phyloP scores from a whole-genome alignment of 2,329 filamentous ascomycete genomes.

The Aulographum hederae region DNA sequence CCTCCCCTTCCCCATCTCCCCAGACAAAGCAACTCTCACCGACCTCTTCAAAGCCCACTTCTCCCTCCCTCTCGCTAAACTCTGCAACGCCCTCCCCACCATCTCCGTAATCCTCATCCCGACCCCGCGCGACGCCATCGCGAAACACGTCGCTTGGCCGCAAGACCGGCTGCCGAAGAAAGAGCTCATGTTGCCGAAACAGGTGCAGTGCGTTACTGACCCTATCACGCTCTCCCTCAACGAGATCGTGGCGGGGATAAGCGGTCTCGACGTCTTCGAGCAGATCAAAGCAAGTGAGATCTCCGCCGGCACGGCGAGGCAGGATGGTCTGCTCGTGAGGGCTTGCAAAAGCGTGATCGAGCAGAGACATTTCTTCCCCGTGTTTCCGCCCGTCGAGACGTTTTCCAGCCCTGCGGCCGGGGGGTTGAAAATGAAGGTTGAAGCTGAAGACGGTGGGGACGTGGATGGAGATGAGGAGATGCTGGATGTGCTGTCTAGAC shows the following conservation, averaged over 20 bases:
- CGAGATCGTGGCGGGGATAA: constrained; percentile 66
- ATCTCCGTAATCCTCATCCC: constrained; percentile 72
- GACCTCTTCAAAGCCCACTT: constrained; percentile 74
- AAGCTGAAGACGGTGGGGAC: constrained; percentile 23
- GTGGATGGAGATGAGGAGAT: constrained; percentile 32
- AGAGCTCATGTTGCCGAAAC: constrained; percentile 62
- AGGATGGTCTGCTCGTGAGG: constrained; percentile 48
- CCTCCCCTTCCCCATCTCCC: constrained; percentile 18
- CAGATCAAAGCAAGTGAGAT: constrained; percentile 66
- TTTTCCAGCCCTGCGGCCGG: constrained; percentile 39
- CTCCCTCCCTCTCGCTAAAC: constrained; percentile 50
- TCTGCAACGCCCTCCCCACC: constrained; percentile 52
- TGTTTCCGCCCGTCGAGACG: constrained; percentile 66
- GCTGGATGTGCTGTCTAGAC: constrained; percentile 15
- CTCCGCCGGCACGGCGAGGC: constrained; percentile 33
- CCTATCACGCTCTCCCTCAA: constrained; percentile 82
- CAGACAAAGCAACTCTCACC: constrained; percentile 60
- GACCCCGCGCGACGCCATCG: constrained; percentile 64
- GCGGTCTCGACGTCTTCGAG: constrained; percentile 66
- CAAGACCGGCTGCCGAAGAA: constrained; percentile 51
- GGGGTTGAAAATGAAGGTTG: constrained; percentile 18
- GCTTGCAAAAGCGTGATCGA: constrained; percentile 64
- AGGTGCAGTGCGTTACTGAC: constrained; percentile 56
- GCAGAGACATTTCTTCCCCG: constrained; percentile 77
- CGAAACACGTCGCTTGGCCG: constrained; percentile 75